Evolutionary conservation across 805 yeast genomes (phyloP).

Genomic region (Dipodascus geniculatus): DNA sequence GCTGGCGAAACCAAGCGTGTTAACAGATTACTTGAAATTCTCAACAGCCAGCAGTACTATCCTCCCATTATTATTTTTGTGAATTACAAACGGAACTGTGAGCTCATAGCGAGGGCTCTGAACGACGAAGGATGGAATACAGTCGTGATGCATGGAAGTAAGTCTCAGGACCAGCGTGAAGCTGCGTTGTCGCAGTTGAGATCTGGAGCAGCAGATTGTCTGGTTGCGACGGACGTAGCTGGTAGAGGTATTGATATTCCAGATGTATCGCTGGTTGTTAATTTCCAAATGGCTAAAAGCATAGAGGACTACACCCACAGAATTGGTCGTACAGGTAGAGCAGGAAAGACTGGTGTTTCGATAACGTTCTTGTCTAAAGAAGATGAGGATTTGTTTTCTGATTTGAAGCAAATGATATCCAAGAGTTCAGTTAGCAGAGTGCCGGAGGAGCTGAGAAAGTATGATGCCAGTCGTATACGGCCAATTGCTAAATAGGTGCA

Average conservation of each 20-base stretch:
- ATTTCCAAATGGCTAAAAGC: slow-evolving; percentile 68
- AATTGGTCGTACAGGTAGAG: slow-evolving; percentile 95
- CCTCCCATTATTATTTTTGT: slow-evolving; percentile 74
- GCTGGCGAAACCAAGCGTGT: slow-evolving; percentile 37
- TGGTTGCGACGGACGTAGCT: slow-evolving; percentile 91
- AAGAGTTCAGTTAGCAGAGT: slow-evolving; percentile 29
- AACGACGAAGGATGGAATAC: slow-evolving; percentile 34
- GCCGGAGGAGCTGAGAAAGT: slow-evolving; percentile 29
- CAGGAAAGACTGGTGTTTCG: slow-evolving; percentile 71
- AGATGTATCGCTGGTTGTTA: slow-evolving; percentile 71
- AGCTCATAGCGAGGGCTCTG: slow-evolving; percentile 45
- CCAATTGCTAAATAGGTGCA: background rate
- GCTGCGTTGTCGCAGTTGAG: slow-evolving; percentile 52
- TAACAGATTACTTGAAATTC: slow-evolving; percentile 30
- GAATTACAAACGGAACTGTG: slow-evolving; percentile 65
- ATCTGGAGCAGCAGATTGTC: slow-evolving; percentile 41
- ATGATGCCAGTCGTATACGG: slow-evolving; percentile 7
- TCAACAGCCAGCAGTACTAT: slow-evolving; percentile 23
- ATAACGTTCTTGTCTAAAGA: slow-evolving; percentile 55
- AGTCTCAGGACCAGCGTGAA: slow-evolving; percentile 77
- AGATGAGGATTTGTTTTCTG: slow-evolving; percentile 41
- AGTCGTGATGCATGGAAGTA: slow-evolving; percentile 74
- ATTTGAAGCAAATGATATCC: slow-evolving; percentile 38
- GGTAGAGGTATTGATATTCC: slow-evolving; percentile 94
- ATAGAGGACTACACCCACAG: slow-evolving; percentile 85